A percentile compares a stretch with the other conserved stretches of the same genome.
Conservation (phyloP, 179 eudicot genomes). For the Patellifolia procumbens region DNA sequence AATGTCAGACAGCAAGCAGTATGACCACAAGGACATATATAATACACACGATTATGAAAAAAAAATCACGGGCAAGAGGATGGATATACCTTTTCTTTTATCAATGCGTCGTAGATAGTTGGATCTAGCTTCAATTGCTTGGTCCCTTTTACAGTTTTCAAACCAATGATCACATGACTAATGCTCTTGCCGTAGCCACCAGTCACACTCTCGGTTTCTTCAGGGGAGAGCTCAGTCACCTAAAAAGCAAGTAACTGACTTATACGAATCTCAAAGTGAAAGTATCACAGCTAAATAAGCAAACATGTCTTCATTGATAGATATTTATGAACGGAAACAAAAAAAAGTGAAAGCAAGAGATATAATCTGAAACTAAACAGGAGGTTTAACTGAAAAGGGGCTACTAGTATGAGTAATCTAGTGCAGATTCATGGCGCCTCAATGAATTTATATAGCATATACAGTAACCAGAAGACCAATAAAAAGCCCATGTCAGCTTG, state of each 20-base stretch:
- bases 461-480: neutral
- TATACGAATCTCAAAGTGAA: neutral
- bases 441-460: neutral
- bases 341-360: neutral
- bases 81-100: slow-evolving; percentile 78
- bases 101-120: slow-evolving; percentile 88
- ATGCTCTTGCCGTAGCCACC: slow-evolving; percentile 97
- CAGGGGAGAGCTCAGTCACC: slow-evolving; percentile 98
- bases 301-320: neutral
- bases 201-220: slow-evolving; percentile 88
- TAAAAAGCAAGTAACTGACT: slow-evolving; percentile 21
- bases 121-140: slow-evolving; percentile 93
- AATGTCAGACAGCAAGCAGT: neutral
- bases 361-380: neutral
- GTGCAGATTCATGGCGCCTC: neutral
- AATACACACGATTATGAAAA: neutral
- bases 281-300: neutral
- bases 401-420: neutral
- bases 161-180: slow-evolving; percentile 89
- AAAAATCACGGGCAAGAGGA: neutral
- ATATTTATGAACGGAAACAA: neutral
- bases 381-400: too few relatives aligned
- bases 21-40: neutral
- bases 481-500: neutral
- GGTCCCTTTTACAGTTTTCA: slow-evolving; percentile 95